A percentile compares a stretch with the other conserved stretches of the same genome.
Evolutionary conservation across 73 alveolate species (phyloP).

Genomic region (Symbiodinium pilosum): DNA sequence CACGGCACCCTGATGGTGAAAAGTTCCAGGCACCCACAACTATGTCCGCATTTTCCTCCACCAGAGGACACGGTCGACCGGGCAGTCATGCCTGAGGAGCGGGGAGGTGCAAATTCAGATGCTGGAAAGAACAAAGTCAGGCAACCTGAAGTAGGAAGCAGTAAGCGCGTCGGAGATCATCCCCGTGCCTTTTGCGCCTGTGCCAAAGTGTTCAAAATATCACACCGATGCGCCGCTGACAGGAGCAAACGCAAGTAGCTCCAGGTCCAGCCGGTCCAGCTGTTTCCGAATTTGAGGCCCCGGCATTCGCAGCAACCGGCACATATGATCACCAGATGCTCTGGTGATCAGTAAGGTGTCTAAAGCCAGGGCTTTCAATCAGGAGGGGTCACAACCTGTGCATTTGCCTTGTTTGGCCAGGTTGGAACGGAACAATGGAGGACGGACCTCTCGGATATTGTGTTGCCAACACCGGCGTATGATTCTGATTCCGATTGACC

Average conservation of each 20-base stretch:
- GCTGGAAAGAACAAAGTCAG: background rate
- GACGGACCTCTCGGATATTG: conserved; percentile 64
- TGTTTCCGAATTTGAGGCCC: background rate
- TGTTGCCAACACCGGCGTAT: conserved; percentile 42
- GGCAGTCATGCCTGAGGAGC: background rate
- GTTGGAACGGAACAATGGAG: conserved; percentile 80
- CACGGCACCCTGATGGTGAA: no score
- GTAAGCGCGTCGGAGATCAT: no score
- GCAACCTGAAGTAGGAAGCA: no score
- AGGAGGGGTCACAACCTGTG: no score
- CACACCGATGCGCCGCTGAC: no score
- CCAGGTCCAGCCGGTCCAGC: background rate
- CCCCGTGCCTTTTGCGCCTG: no score
- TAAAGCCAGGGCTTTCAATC: no score
- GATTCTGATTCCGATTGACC: conserved; percentile 72
- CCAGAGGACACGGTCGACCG: conserved; percentile 33
- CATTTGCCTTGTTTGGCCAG: background rate
- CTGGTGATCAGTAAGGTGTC: no score
- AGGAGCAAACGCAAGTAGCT: no score
- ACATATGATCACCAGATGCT: no score
- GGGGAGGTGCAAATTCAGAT: background rate
- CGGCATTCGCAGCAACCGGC: no score
- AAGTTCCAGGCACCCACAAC: conserved; percentile 36
- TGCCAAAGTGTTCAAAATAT: no score
- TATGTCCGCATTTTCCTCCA: conserved; percentile 53